Base-by-base conservation (phyloP, 2,329 filamentous ascomycete species). In the Neophaeococcomyces mojaviensis region DNA sequence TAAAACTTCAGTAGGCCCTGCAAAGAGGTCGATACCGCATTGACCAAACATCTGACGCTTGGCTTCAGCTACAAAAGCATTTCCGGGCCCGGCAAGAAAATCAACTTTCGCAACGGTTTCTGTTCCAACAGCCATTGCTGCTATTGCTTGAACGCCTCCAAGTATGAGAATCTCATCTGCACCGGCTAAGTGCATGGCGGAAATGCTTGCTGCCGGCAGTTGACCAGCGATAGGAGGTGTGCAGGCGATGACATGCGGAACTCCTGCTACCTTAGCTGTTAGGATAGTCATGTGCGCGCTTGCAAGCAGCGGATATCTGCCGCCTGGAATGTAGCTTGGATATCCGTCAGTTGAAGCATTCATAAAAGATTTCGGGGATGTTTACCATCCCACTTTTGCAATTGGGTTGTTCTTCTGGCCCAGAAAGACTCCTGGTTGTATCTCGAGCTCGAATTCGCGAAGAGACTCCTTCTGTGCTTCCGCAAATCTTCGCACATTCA, bases 211-310 rank as follows among this genome's bases (percentile, higher is more conserved):
- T 35, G 63, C 55, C 0, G 74, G 73, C 18, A 78, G 63, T 41
- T 69, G 42, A 2, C 73, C 74, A 1, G 56, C 55, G 44, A 74
- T 74, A 0, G 73, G 74, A 3, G 73, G 74, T 4, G 74, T 77
- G 56, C 69, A 76, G 10, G 61, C 72, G 5, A 73, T 64, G 3
- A 77, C 72, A 40, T 70, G 59, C n/a, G 61, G 60, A 1, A 76
- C 72, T 2, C 74, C 74, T 4, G 74, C 73, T 3, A 71, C 69
- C 53, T 77, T 77, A 18, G 73, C 73, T 0, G 73, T 77, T 3
- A 76, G 56, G 38, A 77, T 74, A 2, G 73, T 76, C 74, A 76
- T 77, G 55, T 77, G 74, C 2, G 71, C 71, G 6, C 68, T 72
- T 1, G 73, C 74, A 2, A 77, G 68, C 2, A 77, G 63, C 0